A percentile compares a stretch with the other conserved stretches of the same genome.
These are phyloP conservation scores for Chlorokybus atmophyticus DNA, from an alignment of 139 green algal species.

Conservation along the genomic window DNA sequence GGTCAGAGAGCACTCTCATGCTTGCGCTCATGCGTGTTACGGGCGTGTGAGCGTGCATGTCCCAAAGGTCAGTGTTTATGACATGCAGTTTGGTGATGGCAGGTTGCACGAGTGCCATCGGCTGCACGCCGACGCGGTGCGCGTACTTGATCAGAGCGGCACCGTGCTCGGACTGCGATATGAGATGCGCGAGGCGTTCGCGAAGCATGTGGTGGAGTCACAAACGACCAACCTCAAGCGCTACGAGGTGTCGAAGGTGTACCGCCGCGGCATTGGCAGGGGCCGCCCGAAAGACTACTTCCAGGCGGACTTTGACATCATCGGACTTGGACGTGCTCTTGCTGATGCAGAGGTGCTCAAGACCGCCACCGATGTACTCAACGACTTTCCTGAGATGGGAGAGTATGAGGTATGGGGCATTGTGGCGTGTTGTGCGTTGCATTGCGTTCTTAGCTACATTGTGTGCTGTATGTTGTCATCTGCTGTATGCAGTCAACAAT, in stretches of 20 bases:
- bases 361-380: neutral
- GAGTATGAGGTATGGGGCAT: too few species aligned
- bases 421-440: too few species aligned
- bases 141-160: constrained; percentile 3
- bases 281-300: constrained; percentile 39
- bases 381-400: too few species aligned
- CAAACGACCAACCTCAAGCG: constrained; percentile 34
- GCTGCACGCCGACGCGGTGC: neutral
- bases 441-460: too few species aligned
- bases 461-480: too few species aligned
- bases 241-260: constrained; percentile 45
- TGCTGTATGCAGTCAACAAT: too few species aligned
- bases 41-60: too few species aligned
- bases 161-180: constrained; percentile 9
- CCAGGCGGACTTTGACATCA: constrained; percentile 55
- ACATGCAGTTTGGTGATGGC: too few species aligned
- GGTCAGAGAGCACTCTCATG: too few species aligned
- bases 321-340: constrained; percentile 27
- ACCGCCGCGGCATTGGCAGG: constrained; percentile 21
- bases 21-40: too few species aligned
- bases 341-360: constrained; percentile 36
- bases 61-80: too few species aligned
- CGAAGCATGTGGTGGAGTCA: neutral
- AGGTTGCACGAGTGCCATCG: too few species aligned
- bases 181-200: neutral